Evolutionary conservation across 495 filamentous ascomycete species (phyloP).

Genomic region (Ramalina intermedia): DNA sequence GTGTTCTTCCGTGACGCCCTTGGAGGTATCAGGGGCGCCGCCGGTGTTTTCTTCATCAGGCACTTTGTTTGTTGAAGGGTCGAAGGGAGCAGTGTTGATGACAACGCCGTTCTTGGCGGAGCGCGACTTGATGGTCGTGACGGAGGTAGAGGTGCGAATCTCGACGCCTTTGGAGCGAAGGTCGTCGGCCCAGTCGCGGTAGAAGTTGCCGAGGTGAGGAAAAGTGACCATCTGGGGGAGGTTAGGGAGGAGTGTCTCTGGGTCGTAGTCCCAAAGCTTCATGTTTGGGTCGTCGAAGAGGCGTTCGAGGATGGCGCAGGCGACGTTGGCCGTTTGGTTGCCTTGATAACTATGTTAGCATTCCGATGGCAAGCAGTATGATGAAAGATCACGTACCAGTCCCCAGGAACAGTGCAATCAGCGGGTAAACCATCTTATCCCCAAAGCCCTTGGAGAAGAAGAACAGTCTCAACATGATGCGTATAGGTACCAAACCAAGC

Average conservation of each 20-base stretch:
- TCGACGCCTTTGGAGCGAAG: constrained; percentile 47
- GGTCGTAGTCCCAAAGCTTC: constrained; percentile 61
- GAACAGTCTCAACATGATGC: constrained; percentile 52
- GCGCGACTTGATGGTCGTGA: constrained; percentile 42
- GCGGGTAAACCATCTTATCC: constrained; percentile 56
- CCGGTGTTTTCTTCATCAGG: constrained; percentile 12
- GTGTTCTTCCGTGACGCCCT: constrained; percentile 21
- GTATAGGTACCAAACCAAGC: constrained; percentile 61
- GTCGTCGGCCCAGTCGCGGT: constrained; percentile 50
- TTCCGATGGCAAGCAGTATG: not conserved
- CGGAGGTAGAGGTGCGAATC: constrained; percentile 47
- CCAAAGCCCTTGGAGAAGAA: constrained; percentile 61
- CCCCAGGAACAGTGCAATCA: constrained; percentile 68
- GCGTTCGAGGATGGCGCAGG: constrained; percentile 58
- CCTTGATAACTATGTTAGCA: constrained; percentile 8
- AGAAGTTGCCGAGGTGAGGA: constrained; percentile 58
- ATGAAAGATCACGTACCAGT: constrained; percentile 30
- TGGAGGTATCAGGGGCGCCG: constrained; percentile 10
- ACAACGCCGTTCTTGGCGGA: constrained; percentile 39
- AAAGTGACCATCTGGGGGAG: constrained; percentile 72
- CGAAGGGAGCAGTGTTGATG: constrained; percentile 26
- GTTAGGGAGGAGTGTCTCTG: constrained; percentile 51
- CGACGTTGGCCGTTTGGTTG: constrained; percentile 66
- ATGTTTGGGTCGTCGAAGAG: constrained; percentile 61
- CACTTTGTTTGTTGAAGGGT: constrained; percentile 19